These are phyloP conservation scores for Rosa hybrid DNA, from an alignment of 331 rosid species.

Conservation along the genomic window DNA sequence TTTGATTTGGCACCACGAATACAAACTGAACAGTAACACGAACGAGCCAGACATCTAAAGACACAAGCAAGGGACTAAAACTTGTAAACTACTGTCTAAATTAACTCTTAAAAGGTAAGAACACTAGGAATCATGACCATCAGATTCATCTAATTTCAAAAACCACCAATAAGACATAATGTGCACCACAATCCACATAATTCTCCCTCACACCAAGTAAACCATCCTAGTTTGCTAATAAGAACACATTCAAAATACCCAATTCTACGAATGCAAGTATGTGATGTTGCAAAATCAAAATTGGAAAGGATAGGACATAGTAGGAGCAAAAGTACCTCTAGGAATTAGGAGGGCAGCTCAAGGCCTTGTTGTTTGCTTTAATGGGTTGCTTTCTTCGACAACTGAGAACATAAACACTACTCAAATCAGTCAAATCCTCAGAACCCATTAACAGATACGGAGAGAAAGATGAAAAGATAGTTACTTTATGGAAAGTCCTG, in stretches of 20 bases:
- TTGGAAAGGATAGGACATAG: background rate
- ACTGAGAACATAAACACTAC: background rate
- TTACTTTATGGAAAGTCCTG: background rate
- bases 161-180: background rate
- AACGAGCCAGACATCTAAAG: background rate
- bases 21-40: background rate
- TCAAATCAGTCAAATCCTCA: background rate
- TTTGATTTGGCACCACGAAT: background rate
- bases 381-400: background rate
- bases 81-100: background rate
- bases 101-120: background rate
- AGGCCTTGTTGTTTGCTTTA: background rate
- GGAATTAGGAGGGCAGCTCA: background rate
- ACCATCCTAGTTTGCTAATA: background rate
- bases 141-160: background rate
- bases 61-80: too few relatives aligned
- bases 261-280: background rate
- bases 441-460: background rate
- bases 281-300: background rate
- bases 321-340: background rate
- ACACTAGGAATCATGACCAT: background rate
- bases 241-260: background rate
- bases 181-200: background rate
- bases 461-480: background rate
- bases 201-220: background rate